Conservation (phyloP, 2,329 filamentous ascomycete species). For the Epichloe scottii region DNA sequence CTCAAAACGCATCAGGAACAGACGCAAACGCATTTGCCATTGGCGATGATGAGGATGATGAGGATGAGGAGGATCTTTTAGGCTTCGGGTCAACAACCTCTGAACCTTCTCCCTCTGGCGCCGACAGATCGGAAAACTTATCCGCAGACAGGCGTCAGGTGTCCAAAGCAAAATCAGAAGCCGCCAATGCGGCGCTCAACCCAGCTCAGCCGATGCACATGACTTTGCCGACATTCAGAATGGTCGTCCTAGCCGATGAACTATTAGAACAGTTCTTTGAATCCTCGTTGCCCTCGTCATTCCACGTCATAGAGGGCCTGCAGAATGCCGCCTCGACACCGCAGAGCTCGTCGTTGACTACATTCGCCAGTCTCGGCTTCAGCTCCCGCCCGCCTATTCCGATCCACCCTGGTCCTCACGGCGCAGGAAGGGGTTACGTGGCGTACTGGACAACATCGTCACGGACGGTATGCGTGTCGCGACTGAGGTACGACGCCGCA, state of each 20-base stretch:
- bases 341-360: slow-evolving; percentile 58
- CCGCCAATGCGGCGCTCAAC: slow-evolving; percentile 82
- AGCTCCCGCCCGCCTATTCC: slow-evolving; percentile 27
- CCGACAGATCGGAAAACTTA: slow-evolving; percentile 30
- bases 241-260: slow-evolving; percentile 95
- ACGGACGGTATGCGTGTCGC: slow-evolving; percentile 95
- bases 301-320: slow-evolving; percentile 66
- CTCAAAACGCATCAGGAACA: slow-evolving; percentile 23
- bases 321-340: slow-evolving; percentile 18
- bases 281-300: slow-evolving; percentile 83
- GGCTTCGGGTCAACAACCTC: slow-evolving; percentile 37
- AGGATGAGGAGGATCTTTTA: slow-evolving; percentile 47
- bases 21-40: slow-evolving; percentile 50
- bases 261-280: slow-evolving; percentile 96
- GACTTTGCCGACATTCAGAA: slow-evolving; percentile 92
- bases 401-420: slow-evolving; percentile 25
- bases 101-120: slow-evolving; percentile 25
- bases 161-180: slow-evolving; percentile 56
- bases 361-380: slow-evolving; percentile 63
- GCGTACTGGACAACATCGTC: slow-evolving; percentile 94
- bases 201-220: slow-evolving; percentile 90
- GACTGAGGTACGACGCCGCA: slow-evolving; percentile 76
- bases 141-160: slow-evolving; percentile 27
- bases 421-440: slow-evolving; percentile 66
- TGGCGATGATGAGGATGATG: slow-evolving; percentile 55